Base-by-base conservation (phyloP, 2,329 filamentous ascomycete species). In the Exophiala viscosa region DNA sequence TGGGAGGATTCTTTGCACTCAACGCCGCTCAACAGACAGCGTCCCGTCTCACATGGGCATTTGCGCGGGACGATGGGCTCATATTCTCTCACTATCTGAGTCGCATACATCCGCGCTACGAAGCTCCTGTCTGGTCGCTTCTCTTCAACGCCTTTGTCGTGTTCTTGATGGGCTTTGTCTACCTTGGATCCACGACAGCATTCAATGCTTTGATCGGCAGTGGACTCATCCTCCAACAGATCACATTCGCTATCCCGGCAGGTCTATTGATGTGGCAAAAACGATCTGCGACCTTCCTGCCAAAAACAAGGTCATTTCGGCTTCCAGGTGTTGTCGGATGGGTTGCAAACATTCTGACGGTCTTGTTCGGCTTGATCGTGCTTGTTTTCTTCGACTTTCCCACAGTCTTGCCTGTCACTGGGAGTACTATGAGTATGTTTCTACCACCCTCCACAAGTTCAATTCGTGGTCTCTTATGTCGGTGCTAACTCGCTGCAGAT, bases 361-460 rank as follows among this genome's bases (percentile, higher is more conserved):
- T 68, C 1, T 33, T 39, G 1, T 65, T 63, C 14, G 55, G 57
- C 1, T 13, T 64, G 1, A 34, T 67, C 13, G 59, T 58, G 7
- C 50, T 65, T 5, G 28, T 66, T 3, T 67, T 67, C 46, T 69
- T 64, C 50, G 48, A 57, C 44, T 65, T 69, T 28, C 66, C 66
- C 9, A 50, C 63, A 8, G 43, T 36, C 14, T 48, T 59, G 20
- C 64, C 64, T 1, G 61, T 63, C 0, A 63, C 59, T 8, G 62
- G 57, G 7, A 57, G 45, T 2, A 65, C 58, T 33, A 68, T 68
- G 65, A 67, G 52, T 54, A 41, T 23, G 46, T 50, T 17, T 32
- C 17, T 13, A 13, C 32, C 10, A 7, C 13, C 3, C 60, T 52
- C 48, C 56, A 52, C 46, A 63, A 39, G 15, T 13, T 32, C 14